Evolutionary conservation across 371 early-diverging fungal species (phyloP).

Genomic region (Apophysomyces ossiformis): DNA sequence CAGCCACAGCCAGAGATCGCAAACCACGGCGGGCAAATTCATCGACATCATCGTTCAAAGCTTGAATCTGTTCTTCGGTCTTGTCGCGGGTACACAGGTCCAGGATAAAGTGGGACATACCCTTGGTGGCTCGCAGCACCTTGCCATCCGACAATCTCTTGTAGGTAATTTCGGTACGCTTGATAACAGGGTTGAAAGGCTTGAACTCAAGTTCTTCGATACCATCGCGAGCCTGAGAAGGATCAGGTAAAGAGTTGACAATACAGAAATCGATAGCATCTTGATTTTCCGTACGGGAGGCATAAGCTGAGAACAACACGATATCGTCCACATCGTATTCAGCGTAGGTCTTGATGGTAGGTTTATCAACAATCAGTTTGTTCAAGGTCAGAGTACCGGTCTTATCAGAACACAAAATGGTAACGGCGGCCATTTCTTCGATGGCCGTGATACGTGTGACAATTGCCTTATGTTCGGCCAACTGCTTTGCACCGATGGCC

Average conservation of each 20-base stretch:
- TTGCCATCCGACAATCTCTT: constrained; percentile 64
- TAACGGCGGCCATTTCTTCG: constrained; percentile 93
- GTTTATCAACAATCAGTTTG: constrained; percentile 80
- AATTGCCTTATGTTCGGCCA: constrained; percentile 93
- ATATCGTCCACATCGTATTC: constrained; percentile 60
- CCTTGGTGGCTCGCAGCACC: constrained; percentile 73
- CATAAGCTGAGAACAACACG: constrained; percentile 68
- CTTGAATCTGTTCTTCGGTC: constrained; percentile 62
- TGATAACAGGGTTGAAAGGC: constrained; percentile 90
- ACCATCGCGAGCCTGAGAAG: constrained; percentile 63
- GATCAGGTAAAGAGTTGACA: constrained; percentile 69
- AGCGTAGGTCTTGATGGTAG: constrained; percentile 69
- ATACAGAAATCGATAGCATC: constrained; percentile 82
- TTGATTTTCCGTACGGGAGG: constrained; percentile 75
- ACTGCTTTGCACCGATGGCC: constrained; percentile 93
- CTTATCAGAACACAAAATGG: constrained; percentile 96
- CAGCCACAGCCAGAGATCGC: constrained; percentile 82
- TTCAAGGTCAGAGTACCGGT: constrained; percentile 97
- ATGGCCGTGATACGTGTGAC: constrained; percentile 88
- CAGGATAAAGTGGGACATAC: constrained; percentile 77
- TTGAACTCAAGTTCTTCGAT: constrained; percentile 78
- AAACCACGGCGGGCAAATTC: constrained; percentile 84
- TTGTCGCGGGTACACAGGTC: constrained; percentile 75
- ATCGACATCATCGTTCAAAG: constrained; percentile 71
- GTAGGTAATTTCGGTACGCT: constrained; percentile 87